Percentiles rank a stretch among this genome's conserved stretches.
phyloP scores from a whole-genome alignment of 2,329 filamentous ascomycete genomes.

The Arthrocladium fulminans region DNA sequence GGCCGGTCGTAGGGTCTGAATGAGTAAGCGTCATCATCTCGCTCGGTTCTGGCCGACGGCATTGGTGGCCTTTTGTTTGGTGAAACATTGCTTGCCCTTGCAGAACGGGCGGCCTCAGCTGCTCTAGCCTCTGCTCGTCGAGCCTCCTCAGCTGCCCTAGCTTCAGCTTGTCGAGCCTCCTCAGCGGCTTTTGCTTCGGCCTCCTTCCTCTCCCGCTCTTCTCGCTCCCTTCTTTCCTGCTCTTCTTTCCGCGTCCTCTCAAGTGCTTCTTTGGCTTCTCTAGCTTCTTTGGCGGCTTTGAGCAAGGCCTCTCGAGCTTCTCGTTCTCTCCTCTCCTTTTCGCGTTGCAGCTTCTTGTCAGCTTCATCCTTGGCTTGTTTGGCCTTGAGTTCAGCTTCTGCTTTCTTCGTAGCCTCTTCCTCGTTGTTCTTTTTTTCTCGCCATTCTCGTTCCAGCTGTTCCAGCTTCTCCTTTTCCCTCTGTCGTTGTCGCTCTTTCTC shows the following conservation, averaged over 20 bases:
- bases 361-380: constrained; percentile 23
- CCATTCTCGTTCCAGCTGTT: constrained; percentile 25
- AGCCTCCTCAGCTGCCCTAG: constrained; percentile 24
- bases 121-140: constrained; percentile 22
- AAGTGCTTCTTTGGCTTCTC: constrained; percentile 23
- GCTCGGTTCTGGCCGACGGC: constrained; percentile 30
- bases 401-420: constrained; percentile 27
- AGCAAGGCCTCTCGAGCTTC: constrained; percentile 44
- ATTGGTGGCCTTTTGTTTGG: constrained; percentile 28
- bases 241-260: constrained; percentile 31
- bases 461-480: constrained; percentile 21
- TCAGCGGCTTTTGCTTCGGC: constrained; percentile 32
- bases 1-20: constrained; percentile 70
- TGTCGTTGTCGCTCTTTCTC: constrained; percentile 22
- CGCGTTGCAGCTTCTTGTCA: constrained; percentile 7
- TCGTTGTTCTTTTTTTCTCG: constrained; percentile 28
- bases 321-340: constrained; percentile 74
- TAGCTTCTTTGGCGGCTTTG: constrained; percentile 32
- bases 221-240: constrained; percentile 15
- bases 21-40: constrained; percentile 57
- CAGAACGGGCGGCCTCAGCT: constrained; percentile 19
- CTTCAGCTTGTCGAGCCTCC: too few relatives aligned
- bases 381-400: constrained; percentile 10
- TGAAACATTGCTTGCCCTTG: constrained; percentile 25
- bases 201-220: constrained; percentile 13